Evolutionary conservation across 176 grass and related monocot species (phyloP), one percentile per base, ranked within the genome.

Genomic region (bread wheat (Triticum aestivum)): DNA sequence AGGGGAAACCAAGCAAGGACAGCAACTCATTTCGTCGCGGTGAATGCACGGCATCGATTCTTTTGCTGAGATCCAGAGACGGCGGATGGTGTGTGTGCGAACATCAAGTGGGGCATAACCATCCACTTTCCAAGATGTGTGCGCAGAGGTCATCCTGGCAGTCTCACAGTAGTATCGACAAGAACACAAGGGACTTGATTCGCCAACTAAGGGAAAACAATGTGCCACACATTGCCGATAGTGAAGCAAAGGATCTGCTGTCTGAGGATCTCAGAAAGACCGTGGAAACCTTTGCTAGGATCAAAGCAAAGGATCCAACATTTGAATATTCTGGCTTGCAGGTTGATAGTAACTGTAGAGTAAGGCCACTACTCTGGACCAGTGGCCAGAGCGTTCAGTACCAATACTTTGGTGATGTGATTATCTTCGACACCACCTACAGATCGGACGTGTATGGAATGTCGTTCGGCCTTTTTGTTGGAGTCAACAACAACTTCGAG

Each of bases 191-290:
- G 14, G 44, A 54, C 45, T 76, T 76, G 73, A 32, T 76, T 76
- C 15, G 3, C 45, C 73, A 76, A 20, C 73, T 76, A 52, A 30
- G 73, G 24, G 73, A 76, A 76, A 76, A 76, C 73, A 76, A 76
- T 54, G 26, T 76, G 5, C 72, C 42, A 26, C 72, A 49, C 42
- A 29, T 75, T 49, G 41, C 41, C 49, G 72, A 75, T 29, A 75
- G 0, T 49, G 23, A 26, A 75, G 23, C 72, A 29, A 75, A 75
- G 42, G 47, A 29, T 29, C 3, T 26, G 12, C n/a, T 29, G 41
- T 49, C 24, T 29, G 73, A 12, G 51, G 73, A 76, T 76, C 1
- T 76, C 15, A 9, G 8, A 14, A 76, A 18, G 26, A 76, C 73
- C 4, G 9, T 32, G 13, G 73, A 76, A 76, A 76, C 45, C 26